A percentile compares a stretch with the other conserved stretches of the same genome.
Evolutionary conservation across 2,329 filamentous ascomycete species (phyloP).

Genomic region (Cladosporium sp.): DNA sequence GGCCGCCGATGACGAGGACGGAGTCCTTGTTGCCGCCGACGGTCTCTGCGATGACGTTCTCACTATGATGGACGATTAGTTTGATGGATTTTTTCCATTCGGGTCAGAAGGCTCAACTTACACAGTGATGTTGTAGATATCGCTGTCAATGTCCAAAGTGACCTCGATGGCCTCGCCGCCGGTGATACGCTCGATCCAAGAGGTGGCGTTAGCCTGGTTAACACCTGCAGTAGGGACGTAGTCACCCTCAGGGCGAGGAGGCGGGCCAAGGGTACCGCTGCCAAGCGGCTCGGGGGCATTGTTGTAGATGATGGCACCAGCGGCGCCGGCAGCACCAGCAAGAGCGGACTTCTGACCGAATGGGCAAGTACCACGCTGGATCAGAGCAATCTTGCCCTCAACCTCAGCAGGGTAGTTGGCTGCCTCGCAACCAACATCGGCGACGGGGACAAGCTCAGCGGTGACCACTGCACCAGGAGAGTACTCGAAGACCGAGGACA

Average conservation of each 20-base stretch:
- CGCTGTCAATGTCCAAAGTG: conserved; percentile 47
- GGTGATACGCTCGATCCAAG: conserved; percentile 58
- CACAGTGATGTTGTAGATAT: conserved; percentile 50
- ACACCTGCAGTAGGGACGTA: conserved; percentile 72
- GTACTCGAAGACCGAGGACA: conserved; percentile 63
- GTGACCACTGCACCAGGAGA: conserved; percentile 64
- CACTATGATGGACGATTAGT: conserved; percentile 30
- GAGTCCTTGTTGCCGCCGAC: conserved; percentile 61
- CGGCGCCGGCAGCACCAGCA: conserved; percentile 69
- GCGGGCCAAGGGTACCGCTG: conserved; percentile 66
- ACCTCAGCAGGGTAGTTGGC: conserved; percentile 64
- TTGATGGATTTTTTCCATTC: background rate
- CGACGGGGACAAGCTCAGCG: conserved; percentile 59
- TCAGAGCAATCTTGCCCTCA: conserved; percentile 67
- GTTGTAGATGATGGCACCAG: conserved; percentile 75
- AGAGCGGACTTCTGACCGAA: conserved; percentile 72
- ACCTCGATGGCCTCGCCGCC: conserved; percentile 44
- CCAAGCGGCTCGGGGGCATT: conserved; percentile 56
- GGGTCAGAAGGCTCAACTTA: background rate
- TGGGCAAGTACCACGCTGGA: conserved; percentile 68
- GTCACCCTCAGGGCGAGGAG: conserved; percentile 52
- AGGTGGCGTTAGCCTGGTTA: conserved; percentile 59
- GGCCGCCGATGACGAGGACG: conserved; percentile 60
- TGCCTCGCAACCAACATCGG: conserved; percentile 63
- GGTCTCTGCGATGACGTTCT: conserved; percentile 64